Conservation (phyloP, 176 grass and related monocot species). For the Dendrocalamus sinicus region DNA sequence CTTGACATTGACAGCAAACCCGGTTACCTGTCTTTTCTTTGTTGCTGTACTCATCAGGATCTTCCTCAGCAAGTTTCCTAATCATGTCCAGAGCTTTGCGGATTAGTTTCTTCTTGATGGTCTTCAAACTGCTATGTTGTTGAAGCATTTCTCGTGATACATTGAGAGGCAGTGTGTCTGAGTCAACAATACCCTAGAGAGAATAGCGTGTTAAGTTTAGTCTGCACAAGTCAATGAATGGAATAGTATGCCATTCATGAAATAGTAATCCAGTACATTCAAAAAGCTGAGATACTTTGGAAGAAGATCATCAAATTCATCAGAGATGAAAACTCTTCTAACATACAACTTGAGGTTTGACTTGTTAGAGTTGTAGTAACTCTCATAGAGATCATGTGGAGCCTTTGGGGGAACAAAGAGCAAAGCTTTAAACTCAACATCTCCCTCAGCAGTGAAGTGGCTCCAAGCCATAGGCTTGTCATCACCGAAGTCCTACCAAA, state of each 20-base stretch:
- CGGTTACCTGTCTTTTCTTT: constrained; percentile 89
- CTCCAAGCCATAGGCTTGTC: constrained; percentile 91
- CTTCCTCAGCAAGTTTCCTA: constrained; percentile 84
- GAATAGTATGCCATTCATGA: background rate
- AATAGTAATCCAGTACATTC: constrained; percentile 56
- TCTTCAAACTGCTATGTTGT: constrained; percentile 94
- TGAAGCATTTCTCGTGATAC: constrained; percentile 98
- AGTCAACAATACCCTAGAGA: constrained; percentile 88
- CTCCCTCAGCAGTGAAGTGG: constrained; percentile 93
- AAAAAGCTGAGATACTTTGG: constrained; percentile 96
- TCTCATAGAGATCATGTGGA: constrained; percentile 94
- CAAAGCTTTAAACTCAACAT: constrained; percentile 97
- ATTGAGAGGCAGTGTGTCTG: constrained; percentile 93
- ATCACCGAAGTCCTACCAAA: constrained; percentile 76
- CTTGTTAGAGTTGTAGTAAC: constrained; percentile 93
- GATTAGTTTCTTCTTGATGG: too few relatives aligned
- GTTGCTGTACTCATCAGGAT: constrained; percentile 90
- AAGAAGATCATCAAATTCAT: constrained; percentile 95
- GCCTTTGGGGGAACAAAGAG: constrained; percentile 93
- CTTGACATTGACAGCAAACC: background rate
- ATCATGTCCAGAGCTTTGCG: constrained; percentile 98
- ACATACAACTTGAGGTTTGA: constrained; percentile 96
- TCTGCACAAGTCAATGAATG: background rate
- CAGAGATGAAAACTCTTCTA: constrained; percentile 96
- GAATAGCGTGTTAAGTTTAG: background rate